Evolutionary conservation across 768 basidiomycete species (phyloP), one percentile per base, ranked within the genome.

Genomic region (Boletus huronensis): DNA sequence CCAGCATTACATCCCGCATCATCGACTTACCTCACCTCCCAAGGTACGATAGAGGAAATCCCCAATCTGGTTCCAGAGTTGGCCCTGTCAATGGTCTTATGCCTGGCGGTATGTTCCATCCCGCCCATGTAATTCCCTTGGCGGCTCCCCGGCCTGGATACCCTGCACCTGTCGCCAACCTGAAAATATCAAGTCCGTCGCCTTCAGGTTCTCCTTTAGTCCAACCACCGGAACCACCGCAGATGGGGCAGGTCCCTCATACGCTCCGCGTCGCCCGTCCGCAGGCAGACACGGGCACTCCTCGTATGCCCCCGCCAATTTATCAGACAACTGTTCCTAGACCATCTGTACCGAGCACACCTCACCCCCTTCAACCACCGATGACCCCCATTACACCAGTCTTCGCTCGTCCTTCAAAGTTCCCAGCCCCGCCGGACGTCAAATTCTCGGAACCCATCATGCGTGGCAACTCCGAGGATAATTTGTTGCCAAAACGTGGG

Each of bases 351-450:
- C 81, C 84, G 10, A 77, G 73, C 51, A 65, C 77, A 2, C 90
- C 88, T 4, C 89, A 89, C 60, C 88, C 90, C 4, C 77, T 93
- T 4, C 83, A 83, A 49, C 82, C 89, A 0, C 87, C 90, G 6
- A 77, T 86, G 58, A 88, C 87, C 0, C 90, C 90, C 48, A 92
- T 92, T 57, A 82, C 78, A 0, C 89, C 90, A 16, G 83, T 83
- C 26, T 92, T 93, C 62, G 87, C 78, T 3, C 82, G 87, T 40
- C 89, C 90, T 5, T 59, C 69, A 26, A 75, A 68, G 50, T 61
- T 70, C 1, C 72, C 68, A 25, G 59, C 66, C 28, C 62, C 76
- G 4, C 65, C 70, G 36, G 74, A 76, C 28, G 72, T 86, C 64
- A 78, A 76, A 58, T 83, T 84, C 56, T 70, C 77, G 9, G 72